A percentile compares a stretch with the other conserved stretches of the same genome.
These are phyloP conservation scores for Lactifluus echinatus DNA, from an alignment of 768 basidiomycete species.

Conservation along the genomic window DNA sequence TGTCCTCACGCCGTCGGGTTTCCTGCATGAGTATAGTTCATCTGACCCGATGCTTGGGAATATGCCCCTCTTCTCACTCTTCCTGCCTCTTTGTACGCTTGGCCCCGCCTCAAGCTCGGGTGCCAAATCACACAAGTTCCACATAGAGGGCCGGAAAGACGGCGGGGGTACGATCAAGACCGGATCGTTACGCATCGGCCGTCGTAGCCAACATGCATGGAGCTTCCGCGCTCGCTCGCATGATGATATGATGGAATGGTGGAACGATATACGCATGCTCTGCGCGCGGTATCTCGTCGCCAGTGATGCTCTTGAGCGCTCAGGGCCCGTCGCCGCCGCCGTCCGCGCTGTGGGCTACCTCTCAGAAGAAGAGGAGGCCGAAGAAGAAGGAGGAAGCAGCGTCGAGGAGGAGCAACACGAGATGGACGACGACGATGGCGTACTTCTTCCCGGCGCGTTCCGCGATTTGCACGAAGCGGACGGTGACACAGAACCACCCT, in stretches of 20 bases:
- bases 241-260: constrained; percentile 99
- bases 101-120: constrained; percentile 71
- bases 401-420: constrained; percentile 42
- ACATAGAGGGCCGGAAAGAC: constrained; percentile 87
- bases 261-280: constrained; percentile 94
- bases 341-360: constrained; percentile 83
- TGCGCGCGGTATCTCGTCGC: constrained; percentile 92
- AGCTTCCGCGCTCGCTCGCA: constrained; percentile 82
- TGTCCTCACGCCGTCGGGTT: constrained; percentile 91
- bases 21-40: constrained; percentile 83
- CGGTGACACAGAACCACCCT: constrained; percentile 49
- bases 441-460: constrained; percentile 36
- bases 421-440: constrained; percentile 42
- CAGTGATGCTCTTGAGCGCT: constrained; percentile 85
- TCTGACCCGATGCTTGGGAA: constrained; percentile 58
- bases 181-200: constrained; percentile 38
- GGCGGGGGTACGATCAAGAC: constrained; percentile 59
- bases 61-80: constrained; percentile 73
- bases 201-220: constrained; percentile 58
- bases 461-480: constrained; percentile 27
- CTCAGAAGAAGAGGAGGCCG: constrained; percentile 67
- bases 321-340: constrained; percentile 87
- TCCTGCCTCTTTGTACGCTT: constrained; percentile 91
- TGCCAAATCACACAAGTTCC: constrained; percentile 88
- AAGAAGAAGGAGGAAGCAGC: constrained; percentile 54